These are phyloP conservation scores for Rhynchospora breviuscula DNA, from an alignment of 176 grass and related monocot genomes.

Conservation along the genomic window DNA sequence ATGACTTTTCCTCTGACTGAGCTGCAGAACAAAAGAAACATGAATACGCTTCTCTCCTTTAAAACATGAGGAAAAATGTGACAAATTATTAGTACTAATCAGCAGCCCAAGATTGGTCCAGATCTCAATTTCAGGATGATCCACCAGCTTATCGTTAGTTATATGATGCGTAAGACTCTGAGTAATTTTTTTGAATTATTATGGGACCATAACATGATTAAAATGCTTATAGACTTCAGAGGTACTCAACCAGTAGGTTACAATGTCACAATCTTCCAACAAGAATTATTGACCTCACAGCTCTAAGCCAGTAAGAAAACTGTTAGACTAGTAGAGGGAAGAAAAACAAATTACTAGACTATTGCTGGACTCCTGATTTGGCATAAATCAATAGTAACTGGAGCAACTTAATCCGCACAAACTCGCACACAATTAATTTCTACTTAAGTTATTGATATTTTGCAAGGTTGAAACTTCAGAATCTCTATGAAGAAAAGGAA, in stretches of 20 bases:
- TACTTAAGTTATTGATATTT: conserved; percentile 7
- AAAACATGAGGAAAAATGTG: background rate
- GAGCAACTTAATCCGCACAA: conserved; percentile 1
- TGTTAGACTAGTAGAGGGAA: background rate
- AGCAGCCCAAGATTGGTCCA: background rate
- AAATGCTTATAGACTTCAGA: background rate
- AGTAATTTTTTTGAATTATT: conserved; percentile 1
- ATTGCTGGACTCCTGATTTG: background rate
- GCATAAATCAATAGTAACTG: background rate
- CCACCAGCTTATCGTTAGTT: background rate
- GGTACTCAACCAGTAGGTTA: background rate
- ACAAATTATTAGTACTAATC: background rate
- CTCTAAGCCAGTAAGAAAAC: background rate
- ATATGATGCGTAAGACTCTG: background rate
- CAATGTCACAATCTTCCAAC: conserved; percentile 11
- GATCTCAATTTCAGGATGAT: background rate
- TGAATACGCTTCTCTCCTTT: background rate
- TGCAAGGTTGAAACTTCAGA: background rate
- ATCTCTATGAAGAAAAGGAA: background rate
- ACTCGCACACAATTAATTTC: background rate
- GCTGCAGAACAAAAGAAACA: background rate
- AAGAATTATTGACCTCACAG: background rate
- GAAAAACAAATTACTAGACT: background rate
- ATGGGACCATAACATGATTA: conserved; percentile 19
- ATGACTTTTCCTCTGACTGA: conserved; percentile 3